Percentiles rank a stretch among this genome's conserved stretches.
phyloP scores from a whole-genome alignment of 192 early-diverging fungal genomes.

The Coemansia sp. region DNA sequence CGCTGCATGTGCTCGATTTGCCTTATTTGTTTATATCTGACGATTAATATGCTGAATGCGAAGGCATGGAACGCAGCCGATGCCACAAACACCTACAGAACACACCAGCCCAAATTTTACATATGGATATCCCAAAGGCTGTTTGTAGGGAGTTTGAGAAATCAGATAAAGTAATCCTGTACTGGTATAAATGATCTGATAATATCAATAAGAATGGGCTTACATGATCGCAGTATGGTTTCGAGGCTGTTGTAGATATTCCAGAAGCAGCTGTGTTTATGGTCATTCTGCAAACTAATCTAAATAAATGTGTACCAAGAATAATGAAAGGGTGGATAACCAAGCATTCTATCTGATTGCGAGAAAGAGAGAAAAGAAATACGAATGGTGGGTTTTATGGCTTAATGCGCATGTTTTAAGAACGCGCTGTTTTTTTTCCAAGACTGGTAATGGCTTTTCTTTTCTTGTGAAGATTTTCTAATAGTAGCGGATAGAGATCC shows the following conservation, averaged over 20 bases:
- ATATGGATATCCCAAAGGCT: background rate
- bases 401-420: too few species aligned
- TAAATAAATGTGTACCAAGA: too few species aligned
- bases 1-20: background rate
- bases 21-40: background rate
- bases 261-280: background rate
- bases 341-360: too few species aligned
- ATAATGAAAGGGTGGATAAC: too few species aligned
- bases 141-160: background rate
- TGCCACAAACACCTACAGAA: constrained; percentile 1
- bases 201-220: background rate
- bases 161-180: background rate
- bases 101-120: background rate
- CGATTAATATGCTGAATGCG: background rate
- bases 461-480: too few species aligned
- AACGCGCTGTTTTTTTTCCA: too few species aligned
- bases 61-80: background rate
- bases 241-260: background rate
- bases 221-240: background rate
- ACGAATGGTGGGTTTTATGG: too few species aligned
- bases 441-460: too few species aligned
- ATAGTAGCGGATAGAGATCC: too few species aligned
- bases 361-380: too few species aligned
- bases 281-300: background rate
- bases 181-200: background rate